phyloP scores from a whole-genome alignment of 2,329 filamentous ascomycete genomes.

The Fusarium hostae region DNA sequence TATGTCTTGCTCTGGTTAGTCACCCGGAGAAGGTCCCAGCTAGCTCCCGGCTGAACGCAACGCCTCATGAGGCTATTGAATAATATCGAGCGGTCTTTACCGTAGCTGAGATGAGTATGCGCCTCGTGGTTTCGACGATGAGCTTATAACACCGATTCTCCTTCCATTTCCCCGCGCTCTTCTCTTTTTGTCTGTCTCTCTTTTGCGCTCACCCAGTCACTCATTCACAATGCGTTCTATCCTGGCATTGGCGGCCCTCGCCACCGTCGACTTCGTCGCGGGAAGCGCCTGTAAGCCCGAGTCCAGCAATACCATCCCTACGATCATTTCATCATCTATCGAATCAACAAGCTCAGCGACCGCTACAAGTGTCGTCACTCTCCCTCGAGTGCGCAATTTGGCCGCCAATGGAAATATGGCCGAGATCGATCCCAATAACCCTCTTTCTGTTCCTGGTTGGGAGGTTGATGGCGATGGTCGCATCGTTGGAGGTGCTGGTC shows the following conservation, averaged over 20 bases:
- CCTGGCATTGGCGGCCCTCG: not conserved
- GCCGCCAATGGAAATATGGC: slow-evolving; percentile 14
- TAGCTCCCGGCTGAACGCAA: not conserved
- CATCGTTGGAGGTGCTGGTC: not conserved
- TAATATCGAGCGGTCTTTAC: not conserved
- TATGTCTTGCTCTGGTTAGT: too few species aligned
- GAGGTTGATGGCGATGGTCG: not conserved
- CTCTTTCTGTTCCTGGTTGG: not conserved
- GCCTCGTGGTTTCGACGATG: not conserved
- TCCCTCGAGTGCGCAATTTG: not conserved
- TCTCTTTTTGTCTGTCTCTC: accelerated
- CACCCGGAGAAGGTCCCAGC: not conserved
- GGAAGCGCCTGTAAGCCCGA: slow-evolving; percentile 9
- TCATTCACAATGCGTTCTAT: not conserved
- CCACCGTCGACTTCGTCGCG: not conserved
- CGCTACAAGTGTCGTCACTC: not conserved
- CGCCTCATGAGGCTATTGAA: not conserved
- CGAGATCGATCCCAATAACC: not conserved
- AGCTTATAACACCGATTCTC: accelerated
- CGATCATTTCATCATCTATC: not conserved
- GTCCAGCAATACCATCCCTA: not conserved
- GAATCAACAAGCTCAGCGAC: not conserved
- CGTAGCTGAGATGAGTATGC: not conserved
- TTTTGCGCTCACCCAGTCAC: accelerated
- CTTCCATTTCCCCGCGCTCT: accelerated